phyloP scores from a whole-genome alignment of 495 filamentous ascomycete species.

The Stereocaulon alpinum region DNA sequence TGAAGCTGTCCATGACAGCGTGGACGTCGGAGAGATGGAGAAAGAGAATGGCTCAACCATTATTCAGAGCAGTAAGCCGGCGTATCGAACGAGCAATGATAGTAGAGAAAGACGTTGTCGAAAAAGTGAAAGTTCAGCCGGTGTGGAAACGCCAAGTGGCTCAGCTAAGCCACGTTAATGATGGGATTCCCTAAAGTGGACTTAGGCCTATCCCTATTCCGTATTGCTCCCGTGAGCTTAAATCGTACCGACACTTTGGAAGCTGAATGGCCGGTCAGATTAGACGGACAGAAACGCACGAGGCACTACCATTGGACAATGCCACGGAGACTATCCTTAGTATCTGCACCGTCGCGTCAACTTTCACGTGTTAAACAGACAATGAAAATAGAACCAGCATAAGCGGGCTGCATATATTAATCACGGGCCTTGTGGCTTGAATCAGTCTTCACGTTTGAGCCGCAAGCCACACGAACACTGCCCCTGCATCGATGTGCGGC shows the following conservation, averaged over 20 bases:
- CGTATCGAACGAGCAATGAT: conserved; percentile 6
- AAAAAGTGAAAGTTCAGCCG: conserved; percentile 15
- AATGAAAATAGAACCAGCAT: not conserved
- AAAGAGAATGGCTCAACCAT: conserved; percentile 1
- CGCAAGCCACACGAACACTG: conserved; percentile 16
- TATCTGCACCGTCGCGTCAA: not conserved
- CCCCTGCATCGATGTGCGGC: not conserved
- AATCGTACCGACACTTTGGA: not conserved
- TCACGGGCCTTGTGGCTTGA: not conserved
- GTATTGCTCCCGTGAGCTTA: conserved; percentile 2
- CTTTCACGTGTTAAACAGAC: not conserved
- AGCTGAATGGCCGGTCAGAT: conserved; percentile 5
- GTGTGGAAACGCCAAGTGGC: not conserved
- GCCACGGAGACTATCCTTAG: not conserved
- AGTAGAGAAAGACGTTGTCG: not conserved
- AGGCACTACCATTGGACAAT: conserved; percentile 2
- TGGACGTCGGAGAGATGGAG: not conserved
- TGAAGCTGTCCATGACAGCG: not conserved
- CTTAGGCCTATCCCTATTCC: not conserved
- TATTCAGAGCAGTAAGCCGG: not conserved
- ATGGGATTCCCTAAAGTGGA: not conserved
- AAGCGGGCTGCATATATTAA: not conserved
- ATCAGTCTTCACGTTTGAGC: conserved; percentile 9
- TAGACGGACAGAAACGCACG: not conserved
- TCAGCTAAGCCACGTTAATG: conserved; percentile 17